Evolutionary conservation across 2,329 filamentous ascomycete genomes (phyloP).

Genomic region (Neoarthrinium moseri): DNA sequence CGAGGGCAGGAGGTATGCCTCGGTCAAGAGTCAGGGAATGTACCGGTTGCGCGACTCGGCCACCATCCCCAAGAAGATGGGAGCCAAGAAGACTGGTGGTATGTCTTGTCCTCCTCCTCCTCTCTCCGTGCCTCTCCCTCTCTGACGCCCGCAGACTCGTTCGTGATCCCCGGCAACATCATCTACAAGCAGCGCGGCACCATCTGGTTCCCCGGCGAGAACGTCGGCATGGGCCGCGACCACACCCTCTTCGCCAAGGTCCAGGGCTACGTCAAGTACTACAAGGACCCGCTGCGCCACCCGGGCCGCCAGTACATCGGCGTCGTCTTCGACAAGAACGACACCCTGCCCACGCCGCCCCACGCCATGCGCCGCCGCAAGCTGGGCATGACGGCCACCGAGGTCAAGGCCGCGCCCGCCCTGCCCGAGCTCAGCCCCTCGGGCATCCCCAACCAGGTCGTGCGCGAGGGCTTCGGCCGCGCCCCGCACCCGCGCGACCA

Average conservation of each 20-base stretch:
- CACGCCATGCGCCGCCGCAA: constrained; percentile 73
- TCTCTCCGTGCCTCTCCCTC: not conserved
- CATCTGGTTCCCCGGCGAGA: constrained; percentile 92
- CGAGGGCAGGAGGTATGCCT: constrained; percentile 52
- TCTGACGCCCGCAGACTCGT: constrained; percentile 63
- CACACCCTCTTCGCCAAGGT: constrained; percentile 90
- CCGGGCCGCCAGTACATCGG: constrained; percentile 93
- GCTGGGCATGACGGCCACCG: constrained; percentile 67
- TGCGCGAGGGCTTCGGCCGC: constrained; percentile 30
- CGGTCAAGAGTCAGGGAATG: constrained; percentile 64
- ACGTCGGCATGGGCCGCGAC: constrained; percentile 91
- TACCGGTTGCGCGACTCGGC: constrained; percentile 64
- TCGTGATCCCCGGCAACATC: constrained; percentile 93
- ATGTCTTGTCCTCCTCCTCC: constrained; percentile 29
- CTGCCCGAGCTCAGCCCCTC: constrained; percentile 44
- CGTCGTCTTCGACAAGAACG: constrained; percentile 79
- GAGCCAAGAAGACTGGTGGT: constrained; percentile 91
- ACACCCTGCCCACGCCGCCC: constrained; percentile 73
- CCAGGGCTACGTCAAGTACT: constrained; percentile 93
- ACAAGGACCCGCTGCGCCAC: constrained; percentile 80
- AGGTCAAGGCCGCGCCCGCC: constrained; percentile 34
- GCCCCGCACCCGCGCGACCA: constrained; percentile 34
- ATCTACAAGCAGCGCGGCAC: constrained; percentile 97
- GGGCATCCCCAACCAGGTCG: constrained; percentile 47
- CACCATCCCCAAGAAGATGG: constrained; percentile 76